phyloP scores from a whole-genome alignment of 192 early-diverging fungal species.

The Pilaira anomala region DNA sequence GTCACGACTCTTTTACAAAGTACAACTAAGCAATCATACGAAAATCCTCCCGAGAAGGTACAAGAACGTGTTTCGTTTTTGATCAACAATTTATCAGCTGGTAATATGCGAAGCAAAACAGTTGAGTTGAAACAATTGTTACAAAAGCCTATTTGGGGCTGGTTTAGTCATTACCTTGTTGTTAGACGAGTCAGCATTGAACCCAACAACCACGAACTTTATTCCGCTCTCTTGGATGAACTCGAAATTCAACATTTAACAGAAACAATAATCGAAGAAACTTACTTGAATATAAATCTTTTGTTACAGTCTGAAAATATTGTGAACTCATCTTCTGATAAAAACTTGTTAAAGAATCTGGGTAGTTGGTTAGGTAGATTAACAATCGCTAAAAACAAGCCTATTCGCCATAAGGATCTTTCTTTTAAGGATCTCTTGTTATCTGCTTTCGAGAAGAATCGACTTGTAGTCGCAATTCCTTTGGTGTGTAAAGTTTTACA shows the following conservation, averaged over 20 bases:
- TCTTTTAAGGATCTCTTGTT: conserved; percentile 92
- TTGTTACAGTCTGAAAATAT: conserved; percentile 91
- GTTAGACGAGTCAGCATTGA: conserved; percentile 92
- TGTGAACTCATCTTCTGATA: conserved; percentile 76
- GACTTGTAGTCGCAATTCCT: conserved; percentile 93
- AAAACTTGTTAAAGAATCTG: conserved; percentile 88
- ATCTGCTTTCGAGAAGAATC: conserved; percentile 81
- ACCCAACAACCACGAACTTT: conserved; percentile 92
- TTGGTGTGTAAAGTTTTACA: conserved; percentile 97
- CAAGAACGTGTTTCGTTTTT: conserved; percentile 97
- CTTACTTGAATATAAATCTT: conserved; percentile 78
- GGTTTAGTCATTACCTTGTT: conserved; percentile 95
- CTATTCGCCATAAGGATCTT: conserved; percentile 93
- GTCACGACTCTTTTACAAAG: conserved; percentile 12
- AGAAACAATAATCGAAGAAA: conserved; percentile 81
- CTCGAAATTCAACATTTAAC: conserved; percentile 62
- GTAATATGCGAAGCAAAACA: conserved; percentile 78
- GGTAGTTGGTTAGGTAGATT: conserved; percentile 95
- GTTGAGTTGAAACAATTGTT: conserved; percentile 75
- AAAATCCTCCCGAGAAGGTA: conserved; percentile 19
- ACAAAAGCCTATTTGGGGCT: conserved; percentile 58
- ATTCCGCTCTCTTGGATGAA: conserved; percentile 76
- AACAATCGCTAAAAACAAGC: conserved; percentile 86
- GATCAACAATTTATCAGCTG: conserved; percentile 90
- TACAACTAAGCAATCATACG: background rate